Base-by-base conservation (phyloP, 2,329 filamentous ascomycete genomes). In the Fusarium oxysporum region DNA sequence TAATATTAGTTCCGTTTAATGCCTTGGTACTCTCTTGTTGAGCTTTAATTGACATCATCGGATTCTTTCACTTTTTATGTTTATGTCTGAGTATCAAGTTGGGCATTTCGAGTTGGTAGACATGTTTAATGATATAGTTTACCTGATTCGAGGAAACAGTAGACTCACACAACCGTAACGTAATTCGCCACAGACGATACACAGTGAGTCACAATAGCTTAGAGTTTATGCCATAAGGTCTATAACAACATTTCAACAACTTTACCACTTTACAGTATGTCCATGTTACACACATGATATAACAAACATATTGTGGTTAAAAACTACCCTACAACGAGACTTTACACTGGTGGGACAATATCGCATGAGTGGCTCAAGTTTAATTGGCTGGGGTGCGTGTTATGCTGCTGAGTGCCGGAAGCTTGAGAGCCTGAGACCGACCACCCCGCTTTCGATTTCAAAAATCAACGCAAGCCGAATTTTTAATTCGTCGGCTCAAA, bases 401-500 rank as follows among this genome's bases (percentile, higher is more conserved):
- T 41, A 25, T 35, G n/a, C n/a, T 51, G 30, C 17, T 35, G 21
- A 50, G 47, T 33, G 48, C n/a, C n/a, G 8, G n/a, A 25, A 51
- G 41, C 40, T 56, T 56, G 30, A 51, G 48, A 33, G 16, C 47
- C 47, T 32, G 47, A 33, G 47, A 50, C 23, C 17, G 16, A 58
- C 37, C 37, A 62, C 70, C 61, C 70, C 70, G 57, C 61, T 68
- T 65, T 47, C 41, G 60, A 65, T 64, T 68, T 53, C 38, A 58
- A 66, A 74, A 70, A 69, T 66, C 56, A 45, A 50, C 43, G 33
- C 61, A 51, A 48, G 33, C 48, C 45, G 57, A 68, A 68, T 70
- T 77, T 75, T 71, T 76, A 37, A 65, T 72, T 74, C 65, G 71
- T 50, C 55, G 38, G 50, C 50, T 65, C 44, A 57, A 61, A 62